phyloP scores from a whole-genome alignment of 495 filamentous ascomycete genomes.

The Tuber melanosporum region DNA sequence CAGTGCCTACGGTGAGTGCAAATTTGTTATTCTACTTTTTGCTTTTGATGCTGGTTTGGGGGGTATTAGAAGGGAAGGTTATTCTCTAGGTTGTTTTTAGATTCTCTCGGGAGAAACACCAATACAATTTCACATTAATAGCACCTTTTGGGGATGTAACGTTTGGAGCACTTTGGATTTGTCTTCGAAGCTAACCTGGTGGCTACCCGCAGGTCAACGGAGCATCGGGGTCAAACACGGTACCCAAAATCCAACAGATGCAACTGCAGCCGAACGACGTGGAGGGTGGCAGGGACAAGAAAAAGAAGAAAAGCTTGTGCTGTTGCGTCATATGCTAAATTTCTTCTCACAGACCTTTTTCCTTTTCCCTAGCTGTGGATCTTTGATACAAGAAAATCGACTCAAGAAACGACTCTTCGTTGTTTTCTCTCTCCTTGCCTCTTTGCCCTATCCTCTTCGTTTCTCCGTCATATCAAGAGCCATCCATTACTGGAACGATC shows the following conservation, averaged over 20 bases:
- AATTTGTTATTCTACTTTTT: constrained; percentile 4
- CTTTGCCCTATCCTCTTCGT: not conserved
- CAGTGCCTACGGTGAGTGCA: constrained; percentile 36
- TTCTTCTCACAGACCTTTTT: not conserved
- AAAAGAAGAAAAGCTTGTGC: constrained; percentile 28
- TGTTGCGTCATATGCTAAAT: constrained; percentile 37
- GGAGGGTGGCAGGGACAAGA: constrained; percentile 22
- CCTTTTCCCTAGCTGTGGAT: not conserved
- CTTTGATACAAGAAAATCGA: constrained; percentile 19
- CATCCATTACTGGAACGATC: constrained; percentile 21
- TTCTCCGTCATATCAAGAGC: constrained; percentile 26
- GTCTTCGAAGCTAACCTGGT: not conserved
- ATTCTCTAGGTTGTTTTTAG: not conserved
- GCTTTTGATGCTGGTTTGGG: constrained; percentile 4
- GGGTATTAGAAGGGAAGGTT: constrained; percentile 1
- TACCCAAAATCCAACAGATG: constrained; percentile 9
- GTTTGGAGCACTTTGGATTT: not conserved
- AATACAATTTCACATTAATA: constrained; percentile 9
- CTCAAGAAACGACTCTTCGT: constrained; percentile 8
- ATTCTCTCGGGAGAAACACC: constrained; percentile 4
- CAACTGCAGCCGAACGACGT: constrained; percentile 13
- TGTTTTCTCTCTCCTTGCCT: constrained; percentile 4
- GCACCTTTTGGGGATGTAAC: constrained; percentile 4
- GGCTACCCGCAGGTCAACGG: constrained; percentile 24
- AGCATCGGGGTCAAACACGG: constrained; percentile 13